A percentile compares a stretch with the other conserved stretches of the same genome.
These are phyloP conservation scores for Phaeomoniella chlamydospora DNA, from an alignment of 2,329 filamentous ascomycete species.

Conservation along the genomic window DNA sequence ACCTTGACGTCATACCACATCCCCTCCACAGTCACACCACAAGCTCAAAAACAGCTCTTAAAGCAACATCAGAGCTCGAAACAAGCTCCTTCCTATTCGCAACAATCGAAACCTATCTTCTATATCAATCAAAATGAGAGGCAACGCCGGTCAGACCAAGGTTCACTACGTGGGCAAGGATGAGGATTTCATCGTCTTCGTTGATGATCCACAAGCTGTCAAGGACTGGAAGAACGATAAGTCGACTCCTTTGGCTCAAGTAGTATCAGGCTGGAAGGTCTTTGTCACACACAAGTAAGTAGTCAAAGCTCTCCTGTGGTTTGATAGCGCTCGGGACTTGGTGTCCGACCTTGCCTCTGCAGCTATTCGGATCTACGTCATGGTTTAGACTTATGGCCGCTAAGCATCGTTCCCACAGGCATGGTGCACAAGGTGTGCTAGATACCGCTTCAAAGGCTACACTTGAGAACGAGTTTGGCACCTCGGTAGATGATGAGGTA, in stretches of 20 bases:
- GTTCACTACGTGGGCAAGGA: constrained; percentile 69
- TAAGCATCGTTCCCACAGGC: constrained; percentile 50
- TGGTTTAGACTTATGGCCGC: too few species aligned
- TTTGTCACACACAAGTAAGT: constrained; percentile 81
- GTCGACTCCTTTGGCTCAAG: constrained; percentile 64
- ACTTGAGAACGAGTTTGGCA: constrained; percentile 80
- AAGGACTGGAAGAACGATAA: constrained; percentile 74
- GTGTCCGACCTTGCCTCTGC: too few species aligned
- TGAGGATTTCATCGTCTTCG: constrained; percentile 56
- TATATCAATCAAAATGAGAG: constrained; percentile 53
- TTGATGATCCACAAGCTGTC: constrained; percentile 46
- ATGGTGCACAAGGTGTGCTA: constrained; percentile 68
- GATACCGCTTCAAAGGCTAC: constrained; percentile 61
- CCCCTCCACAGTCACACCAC: too few species aligned
- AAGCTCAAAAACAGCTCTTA: too few species aligned
- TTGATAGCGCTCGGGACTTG: too few species aligned
- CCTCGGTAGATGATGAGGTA: constrained; percentile 61
- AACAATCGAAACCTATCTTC: too few species aligned
- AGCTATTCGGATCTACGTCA: too few species aligned
- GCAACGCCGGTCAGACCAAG: constrained; percentile 57
- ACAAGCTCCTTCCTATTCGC: too few species aligned
- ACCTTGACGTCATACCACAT: too few species aligned
- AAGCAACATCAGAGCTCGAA: too few species aligned
- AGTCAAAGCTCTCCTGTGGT: constrained; percentile 4
- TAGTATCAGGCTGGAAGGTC: constrained; percentile 78